A percentile compares a stretch with the other conserved stretches of the same genome.
phyloP scores from a whole-genome alignment of 176 grass and related monocot genomes.

The Pharus latifolius region DNA sequence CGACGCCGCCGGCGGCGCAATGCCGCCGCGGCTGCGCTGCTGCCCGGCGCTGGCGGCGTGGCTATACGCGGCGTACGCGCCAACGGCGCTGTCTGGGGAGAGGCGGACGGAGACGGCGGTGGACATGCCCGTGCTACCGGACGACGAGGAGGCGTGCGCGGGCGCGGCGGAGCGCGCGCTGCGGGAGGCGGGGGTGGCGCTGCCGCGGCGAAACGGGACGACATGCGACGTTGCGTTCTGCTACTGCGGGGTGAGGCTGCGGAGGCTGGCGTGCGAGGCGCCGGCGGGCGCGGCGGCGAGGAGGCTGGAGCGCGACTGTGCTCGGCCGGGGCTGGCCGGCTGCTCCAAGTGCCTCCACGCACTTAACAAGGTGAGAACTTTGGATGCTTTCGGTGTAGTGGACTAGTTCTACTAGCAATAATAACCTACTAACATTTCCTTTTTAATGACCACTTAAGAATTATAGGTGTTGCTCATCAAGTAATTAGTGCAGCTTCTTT shows the following conservation, averaged over 20 bases:
- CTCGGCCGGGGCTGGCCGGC: constrained; percentile 30
- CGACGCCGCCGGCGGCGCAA: background rate
- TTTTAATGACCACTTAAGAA: background rate
- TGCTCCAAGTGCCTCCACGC: constrained; percentile 65
- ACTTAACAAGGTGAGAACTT: constrained; percentile 51
- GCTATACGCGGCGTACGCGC: constrained; percentile 75
- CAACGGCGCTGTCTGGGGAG: constrained; percentile 35
- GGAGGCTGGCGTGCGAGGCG: constrained; percentile 36
- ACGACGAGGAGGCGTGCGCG: constrained; percentile 64
- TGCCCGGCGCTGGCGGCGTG: constrained; percentile 73
- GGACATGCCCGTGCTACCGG: constrained; percentile 55
- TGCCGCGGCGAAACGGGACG: constrained; percentile 42
- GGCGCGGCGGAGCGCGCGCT: constrained; percentile 55
- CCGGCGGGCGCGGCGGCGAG: constrained; percentile 33
- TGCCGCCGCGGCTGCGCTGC: constrained; percentile 43
- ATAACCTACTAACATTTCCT: background rate
- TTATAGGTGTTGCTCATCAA: background rate
- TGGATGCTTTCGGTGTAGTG: background rate
- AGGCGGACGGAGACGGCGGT: constrained; percentile 9
- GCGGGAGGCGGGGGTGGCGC: constrained; percentile 25
- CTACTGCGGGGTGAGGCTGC: constrained; percentile 62
- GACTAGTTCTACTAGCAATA: background rate
- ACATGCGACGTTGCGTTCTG: constrained; percentile 63
- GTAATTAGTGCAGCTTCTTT: no score
- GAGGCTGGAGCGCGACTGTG: constrained; percentile 47